Evolutionary conservation across 2,329 filamentous ascomycete genomes (phyloP).

Genomic region (Trematosphaeria pertusa): DNA sequence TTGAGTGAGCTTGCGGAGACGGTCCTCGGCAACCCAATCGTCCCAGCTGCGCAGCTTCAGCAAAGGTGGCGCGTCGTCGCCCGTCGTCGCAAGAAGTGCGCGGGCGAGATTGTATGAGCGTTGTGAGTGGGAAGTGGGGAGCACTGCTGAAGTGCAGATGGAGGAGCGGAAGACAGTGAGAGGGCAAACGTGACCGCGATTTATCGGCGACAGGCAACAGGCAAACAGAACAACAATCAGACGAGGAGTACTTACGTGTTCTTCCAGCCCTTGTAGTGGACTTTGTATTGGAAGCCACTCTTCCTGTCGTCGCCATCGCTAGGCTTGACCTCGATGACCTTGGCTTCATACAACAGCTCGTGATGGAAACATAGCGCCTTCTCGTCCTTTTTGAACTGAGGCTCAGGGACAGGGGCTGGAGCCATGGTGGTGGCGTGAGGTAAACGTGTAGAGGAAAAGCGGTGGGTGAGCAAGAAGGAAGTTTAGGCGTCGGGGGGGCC

Average conservation of each 20-base stretch:
- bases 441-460: slow-evolving; percentile 16
- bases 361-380: slow-evolving; percentile 96
- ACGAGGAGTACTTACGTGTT: slow-evolving; percentile 74
- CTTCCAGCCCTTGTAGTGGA: slow-evolving; percentile 99
- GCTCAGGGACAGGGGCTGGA: slow-evolving; percentile 61
- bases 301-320: slow-evolving; percentile 70
- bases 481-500: slow-evolving; percentile 19
- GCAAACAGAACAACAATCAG: slow-evolving; percentile 11
- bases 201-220: background rate
- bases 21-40: slow-evolving; percentile 95
- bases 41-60: slow-evolving; percentile 73
- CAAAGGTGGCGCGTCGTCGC: background rate
- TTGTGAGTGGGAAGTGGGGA: background rate
- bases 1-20: slow-evolving; percentile 90
- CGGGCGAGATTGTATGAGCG: background rate
- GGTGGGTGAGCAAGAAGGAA: slow-evolving; percentile 4
- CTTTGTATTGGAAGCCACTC: slow-evolving; percentile 82
- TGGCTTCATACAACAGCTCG: slow-evolving; percentile 96
- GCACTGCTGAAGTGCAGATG: slow-evolving; percentile 20
- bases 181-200: slow-evolving; percentile 20
- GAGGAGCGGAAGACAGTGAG: slow-evolving; percentile 11
- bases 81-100: background rate
- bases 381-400: slow-evolving; percentile 77
- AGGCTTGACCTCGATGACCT: slow-evolving; percentile 80
- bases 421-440: slow-evolving; percentile 48